These are phyloP conservation scores for Guillardia theta DNA, from an alignment of 78 protist species.

Conservation along the genomic window DNA sequence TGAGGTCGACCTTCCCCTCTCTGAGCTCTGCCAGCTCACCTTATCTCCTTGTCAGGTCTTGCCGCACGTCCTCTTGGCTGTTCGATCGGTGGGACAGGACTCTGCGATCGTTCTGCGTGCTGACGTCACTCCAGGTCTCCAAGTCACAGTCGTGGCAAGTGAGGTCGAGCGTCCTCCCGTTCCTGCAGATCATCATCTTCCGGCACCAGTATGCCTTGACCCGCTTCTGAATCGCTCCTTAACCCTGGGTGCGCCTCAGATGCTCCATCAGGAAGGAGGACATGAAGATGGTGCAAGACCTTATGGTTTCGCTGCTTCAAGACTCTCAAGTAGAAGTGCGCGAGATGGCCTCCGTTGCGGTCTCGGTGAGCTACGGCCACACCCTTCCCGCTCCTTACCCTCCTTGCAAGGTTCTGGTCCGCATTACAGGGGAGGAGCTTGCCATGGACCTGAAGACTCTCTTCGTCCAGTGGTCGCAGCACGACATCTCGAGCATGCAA, in stretches of 20 bases:
- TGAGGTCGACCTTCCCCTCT: background rate
- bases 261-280: background rate
- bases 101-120: background rate
- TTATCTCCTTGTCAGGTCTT: background rate
- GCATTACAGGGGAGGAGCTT: background rate
- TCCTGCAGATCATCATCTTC: background rate
- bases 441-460: background rate
- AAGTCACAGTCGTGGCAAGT: background rate
- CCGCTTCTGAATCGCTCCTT: background rate
- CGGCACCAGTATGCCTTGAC: background rate
- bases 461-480: background rate
- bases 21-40: background rate
- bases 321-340: background rate
- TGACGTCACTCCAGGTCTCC: background rate
- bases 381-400: too few relatives aligned
- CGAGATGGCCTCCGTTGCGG: background rate
- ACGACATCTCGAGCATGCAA: too few relatives aligned
- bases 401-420: background rate
- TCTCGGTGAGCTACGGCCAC: background rate
- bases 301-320: background rate
- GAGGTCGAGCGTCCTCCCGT: background rate
- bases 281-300: background rate
- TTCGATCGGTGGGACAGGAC: background rate
- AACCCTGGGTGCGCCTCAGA: background rate
- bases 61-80: background rate